phyloP scores from a whole-genome alignment of 2,329 filamentous ascomycete species.

The Boeremia lycopersici region DNA sequence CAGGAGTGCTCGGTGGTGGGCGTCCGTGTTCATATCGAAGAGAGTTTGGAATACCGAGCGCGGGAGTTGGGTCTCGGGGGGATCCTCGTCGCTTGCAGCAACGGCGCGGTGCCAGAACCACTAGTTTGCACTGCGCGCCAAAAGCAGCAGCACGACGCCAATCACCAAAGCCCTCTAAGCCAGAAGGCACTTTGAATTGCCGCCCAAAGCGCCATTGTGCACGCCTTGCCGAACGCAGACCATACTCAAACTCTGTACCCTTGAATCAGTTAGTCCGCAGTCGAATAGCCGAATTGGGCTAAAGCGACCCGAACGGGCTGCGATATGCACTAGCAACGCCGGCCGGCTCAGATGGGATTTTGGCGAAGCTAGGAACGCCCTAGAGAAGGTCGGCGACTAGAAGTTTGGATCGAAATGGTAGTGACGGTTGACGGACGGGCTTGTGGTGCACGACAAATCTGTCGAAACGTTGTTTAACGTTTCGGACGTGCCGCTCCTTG shows the following conservation, averaged over 20 bases:
- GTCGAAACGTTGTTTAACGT: constrained; percentile 14
- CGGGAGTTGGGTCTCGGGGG: constrained; percentile 1
- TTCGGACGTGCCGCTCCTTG: constrained; percentile 15
- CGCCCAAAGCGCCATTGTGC: constrained; percentile 1
- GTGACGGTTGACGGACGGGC: constrained; percentile 13
- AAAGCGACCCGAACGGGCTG: neutral
- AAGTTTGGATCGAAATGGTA: constrained; percentile 16
- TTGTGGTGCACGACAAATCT: constrained; percentile 8
- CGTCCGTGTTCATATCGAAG: constrained; percentile 1
- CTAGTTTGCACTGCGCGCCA: neutral
- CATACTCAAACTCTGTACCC: neutral
- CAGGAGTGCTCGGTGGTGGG: neutral
- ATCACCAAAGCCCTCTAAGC: neutral
- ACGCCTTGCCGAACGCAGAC: constrained; percentile 4
- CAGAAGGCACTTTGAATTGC: neutral
- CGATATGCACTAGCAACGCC: constrained; percentile 7
- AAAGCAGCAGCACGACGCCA: constrained; percentile 1
- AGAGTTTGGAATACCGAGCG: neutral
- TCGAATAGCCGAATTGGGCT: neutral
- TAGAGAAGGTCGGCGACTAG: constrained; percentile 13
- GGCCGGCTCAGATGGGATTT: neutral
- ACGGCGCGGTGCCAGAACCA: constrained; percentile 13
- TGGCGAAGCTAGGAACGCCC: neutral
- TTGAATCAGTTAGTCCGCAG: neutral
- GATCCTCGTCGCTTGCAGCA: constrained; percentile 1